Conservation (phyloP, 2,329 filamentous ascomycete genomes). For the Fusarium pseudocircinatum region DNA sequence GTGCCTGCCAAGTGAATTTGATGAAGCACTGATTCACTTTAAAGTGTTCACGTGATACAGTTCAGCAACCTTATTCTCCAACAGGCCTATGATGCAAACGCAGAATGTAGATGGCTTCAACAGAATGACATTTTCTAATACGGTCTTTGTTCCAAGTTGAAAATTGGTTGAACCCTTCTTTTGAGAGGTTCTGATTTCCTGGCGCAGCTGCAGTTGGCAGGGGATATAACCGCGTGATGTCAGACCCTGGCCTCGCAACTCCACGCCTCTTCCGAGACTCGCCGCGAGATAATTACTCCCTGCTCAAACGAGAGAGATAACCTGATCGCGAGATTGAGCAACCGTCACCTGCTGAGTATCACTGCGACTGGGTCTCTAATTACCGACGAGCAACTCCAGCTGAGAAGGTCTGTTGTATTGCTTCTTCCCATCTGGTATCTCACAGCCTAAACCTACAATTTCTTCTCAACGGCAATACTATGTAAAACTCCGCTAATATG, state of each 20-base stretch:
- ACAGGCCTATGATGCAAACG: background rate
- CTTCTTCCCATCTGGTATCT: slow-evolving; percentile 17
- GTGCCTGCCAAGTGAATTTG: slow-evolving; percentile 9
- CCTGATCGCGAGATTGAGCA: background rate
- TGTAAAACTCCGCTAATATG: slow-evolving; percentile 20
- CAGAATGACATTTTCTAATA: background rate
- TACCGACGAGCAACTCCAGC: background rate
- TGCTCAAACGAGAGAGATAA: slow-evolving; percentile 2
- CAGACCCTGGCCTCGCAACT: background rate
- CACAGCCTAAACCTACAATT: slow-evolving; percentile 4
- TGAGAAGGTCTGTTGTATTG: slow-evolving; percentile 1
- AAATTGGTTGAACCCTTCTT: background rate
- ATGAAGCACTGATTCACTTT: background rate
- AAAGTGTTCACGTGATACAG: slow-evolving; percentile 18
- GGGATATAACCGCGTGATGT: slow-evolving; percentile 18
- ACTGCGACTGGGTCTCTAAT: slow-evolving; percentile 16
- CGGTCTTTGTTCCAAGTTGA: background rate
- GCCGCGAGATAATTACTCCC: slow-evolving; percentile 9
- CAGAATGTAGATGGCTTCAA: background rate
- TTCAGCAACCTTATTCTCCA: background rate
- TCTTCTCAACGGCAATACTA: background rate
- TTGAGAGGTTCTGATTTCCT: background rate
- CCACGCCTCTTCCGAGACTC: slow-evolving; percentile 11
- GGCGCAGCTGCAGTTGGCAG: background rate
- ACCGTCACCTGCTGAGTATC: slow-evolving; percentile 11